Base-by-base conservation (phyloP, 2,329 filamentous ascomycete genomes). In the Chaetothyriales sp. region DNA sequence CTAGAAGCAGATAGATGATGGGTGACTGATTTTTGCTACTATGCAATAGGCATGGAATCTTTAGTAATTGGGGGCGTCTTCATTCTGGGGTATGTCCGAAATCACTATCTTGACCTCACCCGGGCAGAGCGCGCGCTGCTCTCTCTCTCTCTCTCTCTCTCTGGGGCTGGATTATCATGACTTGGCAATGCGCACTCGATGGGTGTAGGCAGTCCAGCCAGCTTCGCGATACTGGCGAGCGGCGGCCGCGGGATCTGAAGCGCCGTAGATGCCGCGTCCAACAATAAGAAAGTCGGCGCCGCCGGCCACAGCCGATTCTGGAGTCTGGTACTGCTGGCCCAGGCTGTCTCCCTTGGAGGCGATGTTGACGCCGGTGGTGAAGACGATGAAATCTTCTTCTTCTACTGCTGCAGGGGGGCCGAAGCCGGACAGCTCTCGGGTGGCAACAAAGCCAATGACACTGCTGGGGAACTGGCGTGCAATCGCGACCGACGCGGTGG, bases 221-320 rank as follows among this genome's bases (percentile, higher is more conserved):
- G 69, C 68, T 55, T 68, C 59, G 56, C 66, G 68, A 60, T 73
- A 73, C 57, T 63, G 63, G 57, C 66, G 64, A 3, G 62, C 69
- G 2, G 69, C 69, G 52, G 67, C 65, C 22, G 72, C 64, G 5
- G 70, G 69, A 58, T 73, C 69, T 9, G 62, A 50, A 18, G 67
- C 68, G 26, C 66, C 66, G 58, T 73, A 72, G 49, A 73, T 72
- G 5, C 70, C 70, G 22, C 70, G 62, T 2, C 70, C 70, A 8
- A 69, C 65, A 56, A 73, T 72, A 44, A 73, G 71, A 52, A 73
- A 73, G 55, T 73, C 70, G 10, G 70, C 70, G 6, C 70, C 70
- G 10, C 69, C 64, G 8, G 60, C 66, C 56, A 72, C 63, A 0
- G 70, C 70, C 39, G 67, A 69, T 52, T 64, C 64, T 7, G 70